Percentiles rank a stretch among this genome's conserved stretches.
Evolutionary conservation across 2,329 filamentous ascomycete species (phyloP).

Genomic region (Aspergillus transmontanensis): DNA sequence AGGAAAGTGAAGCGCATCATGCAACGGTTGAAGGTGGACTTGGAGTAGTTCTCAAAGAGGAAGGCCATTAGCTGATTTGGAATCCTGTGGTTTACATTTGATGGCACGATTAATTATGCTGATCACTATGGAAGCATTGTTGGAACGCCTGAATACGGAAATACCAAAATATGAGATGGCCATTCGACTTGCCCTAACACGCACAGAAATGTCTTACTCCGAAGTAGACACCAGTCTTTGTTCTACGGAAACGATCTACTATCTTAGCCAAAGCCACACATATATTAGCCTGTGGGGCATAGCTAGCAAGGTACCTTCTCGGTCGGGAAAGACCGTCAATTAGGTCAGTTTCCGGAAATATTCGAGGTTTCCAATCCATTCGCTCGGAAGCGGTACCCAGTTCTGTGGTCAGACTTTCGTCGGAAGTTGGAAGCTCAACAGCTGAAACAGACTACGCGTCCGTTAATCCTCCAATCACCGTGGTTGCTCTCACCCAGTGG

Average conservation of each 20-base stretch:
- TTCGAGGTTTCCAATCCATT: not conserved
- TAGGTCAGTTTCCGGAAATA: conserved; percentile 4
- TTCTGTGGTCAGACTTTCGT: not conserved
- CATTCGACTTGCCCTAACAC: not conserved
- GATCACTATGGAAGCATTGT: not conserved
- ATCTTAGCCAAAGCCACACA: conserved; percentile 2
- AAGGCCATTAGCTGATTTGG: conserved; percentile 12
- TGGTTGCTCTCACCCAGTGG: not conserved
- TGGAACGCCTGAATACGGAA: not conserved
- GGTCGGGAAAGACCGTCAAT: conserved; percentile 4
- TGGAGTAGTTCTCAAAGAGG: conserved; percentile 8
- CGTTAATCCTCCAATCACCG: conserved; percentile 18
- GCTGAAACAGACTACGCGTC: conserved; percentile 25
- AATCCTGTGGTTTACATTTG: conserved; percentile 3
- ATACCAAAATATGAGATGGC: not conserved
- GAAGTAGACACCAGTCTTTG: not conserved
- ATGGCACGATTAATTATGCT: not conserved
- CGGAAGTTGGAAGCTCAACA: conserved; percentile 11
- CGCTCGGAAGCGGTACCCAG: not conserved
- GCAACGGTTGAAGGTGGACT: conserved; percentile 15
- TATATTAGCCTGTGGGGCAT: conserved; percentile 1
- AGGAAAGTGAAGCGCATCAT: conserved; percentile 14
- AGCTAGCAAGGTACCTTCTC: not conserved
- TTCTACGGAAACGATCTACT: not conserved
- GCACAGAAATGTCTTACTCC: not conserved